A percentile compares a stretch with the other conserved stretches of the same genome.
Conservation (phyloP, 371 early-diverging fungal genomes). For the Conidiobolus incongruus region DNA sequence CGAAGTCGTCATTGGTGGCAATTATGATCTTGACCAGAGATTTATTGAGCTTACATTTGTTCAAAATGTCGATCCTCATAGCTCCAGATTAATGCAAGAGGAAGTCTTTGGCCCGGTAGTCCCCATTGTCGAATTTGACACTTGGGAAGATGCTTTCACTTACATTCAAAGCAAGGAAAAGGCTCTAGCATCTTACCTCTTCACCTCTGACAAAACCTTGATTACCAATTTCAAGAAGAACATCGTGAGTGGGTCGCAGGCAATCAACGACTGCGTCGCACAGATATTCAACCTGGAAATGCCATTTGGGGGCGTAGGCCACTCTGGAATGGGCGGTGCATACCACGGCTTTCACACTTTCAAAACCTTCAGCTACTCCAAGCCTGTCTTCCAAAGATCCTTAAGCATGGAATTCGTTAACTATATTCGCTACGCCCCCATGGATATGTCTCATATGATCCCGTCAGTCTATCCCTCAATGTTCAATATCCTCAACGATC, state of each 20-base stretch:
- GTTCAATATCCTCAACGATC: too few relatives aligned
- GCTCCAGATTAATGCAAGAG: conserved; percentile 32
- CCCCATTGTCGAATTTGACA: conserved; percentile 46
- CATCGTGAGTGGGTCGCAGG: too few relatives aligned
- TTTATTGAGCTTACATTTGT: conserved; percentile 46
- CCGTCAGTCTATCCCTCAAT: too few relatives aligned
- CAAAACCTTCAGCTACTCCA: conserved; percentile 43
- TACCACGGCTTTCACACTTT: conserved; percentile 69
- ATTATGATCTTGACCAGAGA: conserved; percentile 22
- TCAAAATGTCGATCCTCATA: conserved; percentile 20
- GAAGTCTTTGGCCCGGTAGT: conserved; percentile 78
- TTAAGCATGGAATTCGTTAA: too few relatives aligned
- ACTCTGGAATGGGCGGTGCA: conserved; percentile 70
- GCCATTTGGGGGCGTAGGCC: conserved; percentile 91
- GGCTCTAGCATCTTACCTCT: conserved; percentile 46
- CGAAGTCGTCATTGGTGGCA: conserved; percentile 23
- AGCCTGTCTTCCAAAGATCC: too few relatives aligned
- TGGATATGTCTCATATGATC: too few relatives aligned
- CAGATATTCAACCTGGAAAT: too few relatives aligned
- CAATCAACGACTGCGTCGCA: too few relatives aligned
- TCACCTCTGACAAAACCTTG: conserved; percentile 12
- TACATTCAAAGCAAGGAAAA: conserved; percentile 33
- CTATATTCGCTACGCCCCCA: too few relatives aligned
- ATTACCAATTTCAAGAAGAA: neutral
- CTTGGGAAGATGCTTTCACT: conserved; percentile 44